Percentiles rank a stretch among this genome's conserved stretches.
phyloP scores from a whole-genome alignment of 345 rosid species.

The Camelina laxa region DNA sequence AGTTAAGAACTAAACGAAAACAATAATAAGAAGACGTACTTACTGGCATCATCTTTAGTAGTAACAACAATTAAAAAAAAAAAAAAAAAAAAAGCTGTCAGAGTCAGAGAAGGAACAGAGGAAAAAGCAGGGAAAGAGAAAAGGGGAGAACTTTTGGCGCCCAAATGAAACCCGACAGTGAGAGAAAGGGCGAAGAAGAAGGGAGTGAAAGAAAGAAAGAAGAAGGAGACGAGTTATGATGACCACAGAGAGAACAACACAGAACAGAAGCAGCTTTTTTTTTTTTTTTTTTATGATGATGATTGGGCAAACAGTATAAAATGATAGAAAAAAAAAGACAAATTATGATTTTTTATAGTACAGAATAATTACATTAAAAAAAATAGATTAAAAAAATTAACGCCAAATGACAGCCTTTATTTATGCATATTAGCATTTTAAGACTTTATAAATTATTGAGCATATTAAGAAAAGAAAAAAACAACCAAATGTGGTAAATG shows the following conservation, averaged over 20 bases:
- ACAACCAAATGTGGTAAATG: background rate
- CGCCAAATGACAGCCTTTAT: constrained; percentile 40
- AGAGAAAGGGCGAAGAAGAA: constrained; percentile 23
- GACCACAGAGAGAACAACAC: constrained; percentile 18
- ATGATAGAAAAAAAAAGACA: constrained; percentile 10
- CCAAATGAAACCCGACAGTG: constrained; percentile 30
- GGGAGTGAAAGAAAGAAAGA: constrained; percentile 7
- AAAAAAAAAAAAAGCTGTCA: too few relatives aligned
- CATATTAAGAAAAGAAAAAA: constrained; percentile 2
- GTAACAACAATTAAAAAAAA: too few relatives aligned
- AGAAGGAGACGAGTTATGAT: constrained; percentile 33
- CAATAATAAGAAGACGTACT: too few relatives aligned
- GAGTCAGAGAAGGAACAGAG: too few relatives aligned
- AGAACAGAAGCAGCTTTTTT: background rate
- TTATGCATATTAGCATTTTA: constrained; percentile 4
- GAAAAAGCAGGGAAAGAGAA: background rate
- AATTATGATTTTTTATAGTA: constrained; percentile 29
- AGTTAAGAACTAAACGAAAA: constrained; percentile 2
- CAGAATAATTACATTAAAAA: constrained; percentile 11
- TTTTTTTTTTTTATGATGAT: background rate
- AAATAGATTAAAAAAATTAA: constrained; percentile 3
- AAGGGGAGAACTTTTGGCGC: constrained; percentile 33
- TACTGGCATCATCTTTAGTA: too few relatives aligned
- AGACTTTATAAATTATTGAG: constrained; percentile 8
- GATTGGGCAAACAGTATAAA: constrained; percentile 14